phyloP scores from a whole-genome alignment of 2,329 filamentous ascomycete genomes.

The Cytospora mali region DNA sequence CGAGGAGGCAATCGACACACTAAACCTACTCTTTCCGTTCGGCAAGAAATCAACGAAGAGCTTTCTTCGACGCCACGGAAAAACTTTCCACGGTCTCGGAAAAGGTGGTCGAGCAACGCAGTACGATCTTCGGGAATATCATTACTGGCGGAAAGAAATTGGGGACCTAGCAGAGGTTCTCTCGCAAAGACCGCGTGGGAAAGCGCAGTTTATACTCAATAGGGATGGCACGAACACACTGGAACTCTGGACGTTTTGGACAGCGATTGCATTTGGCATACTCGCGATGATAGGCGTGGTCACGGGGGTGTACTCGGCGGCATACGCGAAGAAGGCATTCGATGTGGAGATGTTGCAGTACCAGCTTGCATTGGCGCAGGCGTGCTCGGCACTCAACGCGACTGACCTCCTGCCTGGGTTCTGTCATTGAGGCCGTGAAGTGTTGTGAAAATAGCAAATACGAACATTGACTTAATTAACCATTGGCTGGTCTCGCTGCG shows the following conservation, averaged over 20 bases:
- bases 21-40: slow-evolving; percentile 32
- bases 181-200: background rate
- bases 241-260: slow-evolving; percentile 11
- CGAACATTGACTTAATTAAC: too few relatives aligned
- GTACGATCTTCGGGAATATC: background rate
- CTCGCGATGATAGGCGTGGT: background rate
- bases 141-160: slow-evolving; percentile 8
- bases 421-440: slow-evolving; percentile 1
- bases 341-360: slow-evolving; percentile 5
- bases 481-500: too few relatives aligned
- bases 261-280: background rate
- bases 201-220: slow-evolving; percentile 7
- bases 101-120: background rate
- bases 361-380: slow-evolving; percentile 13
- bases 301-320: slow-evolving; percentile 1
- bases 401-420: background rate
- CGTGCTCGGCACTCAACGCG: slow-evolving; percentile 3
- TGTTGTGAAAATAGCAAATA: too few relatives aligned
- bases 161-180: background rate
- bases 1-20: slow-evolving; percentile 32
- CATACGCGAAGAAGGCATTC: slow-evolving; percentile 9
- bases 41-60: slow-evolving; percentile 24
- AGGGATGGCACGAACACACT: slow-evolving; percentile 4
- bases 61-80: slow-evolving; percentile 26
- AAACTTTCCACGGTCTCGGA: slow-evolving; percentile 25